Evolutionary conservation across 495 filamentous ascomycete genomes (phyloP), one percentile per base, ranked within the genome.

Genomic region (Penicillium verhagenii): DNA sequence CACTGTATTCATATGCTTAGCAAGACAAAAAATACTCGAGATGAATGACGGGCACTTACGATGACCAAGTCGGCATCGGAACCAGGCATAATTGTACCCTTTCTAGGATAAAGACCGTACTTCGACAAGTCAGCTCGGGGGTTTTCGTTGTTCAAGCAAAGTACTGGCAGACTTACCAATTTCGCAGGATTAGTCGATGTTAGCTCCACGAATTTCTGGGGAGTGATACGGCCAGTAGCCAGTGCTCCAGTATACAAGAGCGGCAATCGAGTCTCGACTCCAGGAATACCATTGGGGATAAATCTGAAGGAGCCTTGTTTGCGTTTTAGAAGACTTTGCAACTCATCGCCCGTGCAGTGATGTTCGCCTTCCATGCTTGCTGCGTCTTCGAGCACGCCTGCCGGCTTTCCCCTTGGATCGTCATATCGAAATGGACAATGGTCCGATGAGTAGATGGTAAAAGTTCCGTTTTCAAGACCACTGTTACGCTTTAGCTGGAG

Each of bases 171-270:
- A 1, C 25, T 25, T 45, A 56, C 46, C 28, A 85, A 61, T 71
- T 85, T 86, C 0, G 82, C 82, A 13, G 82, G 72, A 54, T 85
- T 84, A 1, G 81, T 76, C 6, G 71, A 67, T 1, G 77, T 81
- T 6, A 86, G 63, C 64, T 85, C 78, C 16, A 86, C 83, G 62
- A 85, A 85, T 46, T 78, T 80, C 52, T 77, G 76, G 2, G 79
- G 56, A 0, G 72, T 65, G 8, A 86, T 61, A 9, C 74, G 69
- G n/a, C 73, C 72, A 9, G 64, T 58, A 11, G 72, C 51, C 3
- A 70, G 59, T 2, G 63, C 63, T 8, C 50, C 56, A 16, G 67
- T 72, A 47, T 78, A 70, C 1, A 73, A 57, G 5, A 80, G 62
- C 9, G 82, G 64, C 29, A 86, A 63, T n/a, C 82, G 65, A 10